phyloP scores from a whole-genome alignment of 2,329 filamentous ascomycete species.

The Graphium sp. region DNA sequence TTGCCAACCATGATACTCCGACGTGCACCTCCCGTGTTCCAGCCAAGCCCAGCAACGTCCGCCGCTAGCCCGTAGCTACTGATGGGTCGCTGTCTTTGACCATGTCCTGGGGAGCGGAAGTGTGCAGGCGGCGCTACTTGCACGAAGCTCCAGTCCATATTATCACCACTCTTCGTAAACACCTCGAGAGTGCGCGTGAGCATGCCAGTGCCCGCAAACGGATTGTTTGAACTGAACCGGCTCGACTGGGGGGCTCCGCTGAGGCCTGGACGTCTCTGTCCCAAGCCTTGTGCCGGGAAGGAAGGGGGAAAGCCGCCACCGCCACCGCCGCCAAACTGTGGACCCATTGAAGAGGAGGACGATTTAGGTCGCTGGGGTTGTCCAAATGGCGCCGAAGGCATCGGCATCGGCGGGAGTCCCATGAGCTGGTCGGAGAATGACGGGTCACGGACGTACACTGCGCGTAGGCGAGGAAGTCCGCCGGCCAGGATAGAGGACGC shows the following conservation, averaged over 20 bases:
- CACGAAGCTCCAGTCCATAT: conserved; percentile 41
- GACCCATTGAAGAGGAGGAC: conserved; percentile 13
- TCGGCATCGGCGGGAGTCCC: conserved; percentile 49
- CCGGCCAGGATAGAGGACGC: conserved; percentile 65
- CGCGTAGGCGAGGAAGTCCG: conserved; percentile 53
- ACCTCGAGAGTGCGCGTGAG: conserved; percentile 40
- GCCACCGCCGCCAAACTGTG: conserved; percentile 9
- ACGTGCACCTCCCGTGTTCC: conserved; percentile 33
- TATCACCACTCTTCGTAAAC: conserved; percentile 41
- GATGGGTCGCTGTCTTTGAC: conserved; percentile 20
- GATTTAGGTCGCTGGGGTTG: conserved; percentile 17
- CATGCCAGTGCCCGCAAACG: conserved; percentile 24
- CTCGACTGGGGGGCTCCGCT: conserved; percentile 12
- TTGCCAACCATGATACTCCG: conserved; percentile 37
- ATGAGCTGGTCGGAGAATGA: conserved; percentile 68
- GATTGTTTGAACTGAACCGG: conserved; percentile 45
- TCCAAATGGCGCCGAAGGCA: conserved; percentile 20
- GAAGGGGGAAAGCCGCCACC: conserved; percentile 9
- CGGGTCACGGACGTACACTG: conserved; percentile 74
- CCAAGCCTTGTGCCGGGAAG: too few relatives aligned
- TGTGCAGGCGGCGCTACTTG: conserved; percentile 15
- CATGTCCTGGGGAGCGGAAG: neutral
- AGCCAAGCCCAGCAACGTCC: conserved; percentile 28
- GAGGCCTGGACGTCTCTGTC: conserved; percentile 12
- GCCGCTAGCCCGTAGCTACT: conserved; percentile 41